Conservation (phyloP, 257 asterid genomes). For the Solanum neorickii region DNA sequence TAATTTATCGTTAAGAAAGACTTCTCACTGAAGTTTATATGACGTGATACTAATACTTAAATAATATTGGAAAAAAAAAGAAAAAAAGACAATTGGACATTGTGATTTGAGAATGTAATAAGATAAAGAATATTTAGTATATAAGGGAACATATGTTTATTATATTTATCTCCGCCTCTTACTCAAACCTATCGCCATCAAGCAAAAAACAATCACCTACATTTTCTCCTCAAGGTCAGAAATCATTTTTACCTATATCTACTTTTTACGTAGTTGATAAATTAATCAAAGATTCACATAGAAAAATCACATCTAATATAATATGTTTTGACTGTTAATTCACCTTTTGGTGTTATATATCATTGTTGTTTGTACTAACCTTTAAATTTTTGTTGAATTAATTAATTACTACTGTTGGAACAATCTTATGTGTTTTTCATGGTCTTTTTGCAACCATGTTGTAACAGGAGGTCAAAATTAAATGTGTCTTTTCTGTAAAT, state of each 20-base stretch:
- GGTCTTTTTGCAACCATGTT: neutral
- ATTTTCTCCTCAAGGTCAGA: neutral
- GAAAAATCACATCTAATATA: neutral
- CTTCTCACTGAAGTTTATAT: too few species aligned
- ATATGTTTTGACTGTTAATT: neutral
- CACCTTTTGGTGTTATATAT: neutral
- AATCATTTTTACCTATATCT: neutral
- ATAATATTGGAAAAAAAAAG: neutral
- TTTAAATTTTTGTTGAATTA: neutral
- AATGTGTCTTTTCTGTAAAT: neutral
- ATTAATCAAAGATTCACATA: neutral
- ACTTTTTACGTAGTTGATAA: neutral
- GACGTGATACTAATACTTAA: neutral
- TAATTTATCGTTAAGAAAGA: too few species aligned
- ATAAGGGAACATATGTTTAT: neutral
- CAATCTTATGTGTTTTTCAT: neutral
- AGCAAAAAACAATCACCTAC: neutral
- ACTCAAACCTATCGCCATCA: slow-evolving; percentile 5
- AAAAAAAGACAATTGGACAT: neutral
- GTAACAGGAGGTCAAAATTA: neutral
- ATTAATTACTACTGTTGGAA: neutral
- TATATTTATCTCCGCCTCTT: neutral
- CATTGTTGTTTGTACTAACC: neutral
- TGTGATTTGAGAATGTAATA: neutral
- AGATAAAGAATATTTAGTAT: neutral